These are phyloP conservation scores for Aspergillus panamensis DNA, from an alignment of 495 filamentous ascomycete species.

Conservation along the genomic window DNA sequence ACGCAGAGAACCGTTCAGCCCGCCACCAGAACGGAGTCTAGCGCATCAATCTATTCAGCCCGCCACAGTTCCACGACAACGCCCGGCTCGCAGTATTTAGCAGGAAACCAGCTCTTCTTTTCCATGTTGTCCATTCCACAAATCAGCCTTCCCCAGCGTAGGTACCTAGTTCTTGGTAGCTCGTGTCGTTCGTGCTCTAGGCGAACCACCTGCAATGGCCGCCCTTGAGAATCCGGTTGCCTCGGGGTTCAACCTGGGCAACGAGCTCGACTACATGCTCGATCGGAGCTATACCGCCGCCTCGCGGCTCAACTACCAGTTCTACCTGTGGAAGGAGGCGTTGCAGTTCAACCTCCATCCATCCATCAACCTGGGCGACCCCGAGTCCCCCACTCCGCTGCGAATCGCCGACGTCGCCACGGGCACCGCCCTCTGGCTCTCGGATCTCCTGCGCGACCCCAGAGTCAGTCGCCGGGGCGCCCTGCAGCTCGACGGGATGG, in stretches of 20 bases:
- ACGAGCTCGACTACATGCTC: conserved; percentile 17
- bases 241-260: conserved; percentile 9
- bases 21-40: too few relatives aligned
- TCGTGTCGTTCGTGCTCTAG: too few relatives aligned
- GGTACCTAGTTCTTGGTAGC: too few relatives aligned
- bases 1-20: too few relatives aligned
- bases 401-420: conserved; percentile 9
- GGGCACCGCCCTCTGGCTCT: conserved; percentile 8
- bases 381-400: neutral
- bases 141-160: too few relatives aligned
- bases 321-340: conserved; percentile 13
- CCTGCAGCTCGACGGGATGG: conserved; percentile 18
- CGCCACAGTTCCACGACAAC: neutral
- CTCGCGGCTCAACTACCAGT: conserved; percentile 7
- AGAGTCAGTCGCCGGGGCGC: neutral
- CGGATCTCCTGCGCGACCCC: conserved; percentile 3
- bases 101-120: neutral
- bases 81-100: neutral
- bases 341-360: conserved; percentile 11
- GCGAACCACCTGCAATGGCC: neutral
- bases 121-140: too few relatives aligned
- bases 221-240: neutral
- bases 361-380: neutral
- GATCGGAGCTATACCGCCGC: conserved; percentile 3
- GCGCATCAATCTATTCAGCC: neutral